phyloP scores from a whole-genome alignment of 306 rosid species.

The Myrica gale region DNA sequence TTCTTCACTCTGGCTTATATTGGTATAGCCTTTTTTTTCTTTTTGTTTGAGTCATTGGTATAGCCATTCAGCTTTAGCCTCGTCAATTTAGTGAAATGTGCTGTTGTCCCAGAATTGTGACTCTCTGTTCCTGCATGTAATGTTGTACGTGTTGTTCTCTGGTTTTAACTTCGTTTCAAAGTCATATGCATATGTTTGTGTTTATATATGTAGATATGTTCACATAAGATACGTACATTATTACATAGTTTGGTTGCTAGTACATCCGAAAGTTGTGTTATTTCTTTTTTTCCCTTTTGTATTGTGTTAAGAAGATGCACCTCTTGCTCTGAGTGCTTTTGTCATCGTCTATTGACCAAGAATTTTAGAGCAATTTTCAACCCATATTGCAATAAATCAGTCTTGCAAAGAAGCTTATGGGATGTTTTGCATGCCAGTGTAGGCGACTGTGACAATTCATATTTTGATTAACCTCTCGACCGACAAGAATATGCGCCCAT shows the following conservation, averaged over 20 bases:
- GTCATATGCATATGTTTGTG: neutral
- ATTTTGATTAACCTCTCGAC: neutral
- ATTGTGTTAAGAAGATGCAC: no score
- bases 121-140: neutral
- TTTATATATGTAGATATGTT: no score
- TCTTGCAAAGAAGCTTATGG: neutral
- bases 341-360: no score
- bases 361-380: no score
- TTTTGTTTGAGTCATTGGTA: conserved; percentile 41
- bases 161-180: neutral
- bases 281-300: no score
- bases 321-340: no score
- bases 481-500: neutral
- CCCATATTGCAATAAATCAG: no score
- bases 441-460: neutral
- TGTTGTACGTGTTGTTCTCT: neutral
- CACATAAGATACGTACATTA: no score
- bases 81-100: conserved; percentile 20
- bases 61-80: conserved; percentile 15
- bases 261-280: no score
- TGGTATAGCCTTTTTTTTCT: conserved; percentile 42
- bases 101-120: neutral
- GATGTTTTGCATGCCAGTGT: conserved; percentile 17
- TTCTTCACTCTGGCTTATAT: conserved; percentile 77
- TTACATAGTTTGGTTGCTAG: no score